phyloP scores from a whole-genome alignment of 2,329 filamentous ascomycete genomes.

The Colletotrichum gigasporum region DNA sequence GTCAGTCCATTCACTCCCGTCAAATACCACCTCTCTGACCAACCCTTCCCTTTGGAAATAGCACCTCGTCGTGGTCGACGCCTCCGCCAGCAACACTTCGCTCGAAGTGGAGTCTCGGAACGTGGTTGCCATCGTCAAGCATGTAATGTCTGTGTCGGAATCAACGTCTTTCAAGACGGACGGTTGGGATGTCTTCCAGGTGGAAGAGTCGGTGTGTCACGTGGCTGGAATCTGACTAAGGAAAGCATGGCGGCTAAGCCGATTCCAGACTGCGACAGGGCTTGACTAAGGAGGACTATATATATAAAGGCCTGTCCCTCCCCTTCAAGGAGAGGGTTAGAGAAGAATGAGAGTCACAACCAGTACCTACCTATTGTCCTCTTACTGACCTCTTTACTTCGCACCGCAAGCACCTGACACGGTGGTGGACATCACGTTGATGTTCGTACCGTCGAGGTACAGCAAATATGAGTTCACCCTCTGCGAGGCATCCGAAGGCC shows the following conservation, averaged over 20 bases:
- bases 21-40: neutral
- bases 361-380: too few relatives aligned
- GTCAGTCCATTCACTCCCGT: neutral
- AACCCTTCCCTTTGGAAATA: slow-evolving; percentile 1
- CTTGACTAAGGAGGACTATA: too few relatives aligned
- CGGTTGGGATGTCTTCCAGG: neutral
- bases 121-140: slow-evolving; percentile 6
- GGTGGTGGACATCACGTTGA: slow-evolving; percentile 12
- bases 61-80: neutral
- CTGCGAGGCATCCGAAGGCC: neutral
- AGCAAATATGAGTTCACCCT: slow-evolving; percentile 3
- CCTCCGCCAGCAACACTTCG: neutral
- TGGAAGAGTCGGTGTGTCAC: neutral
- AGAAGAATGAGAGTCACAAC: too few relatives aligned
- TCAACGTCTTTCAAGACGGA: neutral
- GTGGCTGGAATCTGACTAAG: too few relatives aligned
- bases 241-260: too few relatives aligned
- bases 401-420: too few relatives aligned
- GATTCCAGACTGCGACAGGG: too few relatives aligned
- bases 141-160: slow-evolving; percentile 13
- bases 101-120: neutral
- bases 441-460: neutral
- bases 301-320: too few relatives aligned
- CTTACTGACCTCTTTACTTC: too few relatives aligned
- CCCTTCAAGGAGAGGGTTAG: too few relatives aligned